A percentile compares a stretch with the other conserved stretches of the same genome.
Conservation (phyloP, 1,284 basidiomycete genomes). For the Melampsora larici-populina region DNA sequence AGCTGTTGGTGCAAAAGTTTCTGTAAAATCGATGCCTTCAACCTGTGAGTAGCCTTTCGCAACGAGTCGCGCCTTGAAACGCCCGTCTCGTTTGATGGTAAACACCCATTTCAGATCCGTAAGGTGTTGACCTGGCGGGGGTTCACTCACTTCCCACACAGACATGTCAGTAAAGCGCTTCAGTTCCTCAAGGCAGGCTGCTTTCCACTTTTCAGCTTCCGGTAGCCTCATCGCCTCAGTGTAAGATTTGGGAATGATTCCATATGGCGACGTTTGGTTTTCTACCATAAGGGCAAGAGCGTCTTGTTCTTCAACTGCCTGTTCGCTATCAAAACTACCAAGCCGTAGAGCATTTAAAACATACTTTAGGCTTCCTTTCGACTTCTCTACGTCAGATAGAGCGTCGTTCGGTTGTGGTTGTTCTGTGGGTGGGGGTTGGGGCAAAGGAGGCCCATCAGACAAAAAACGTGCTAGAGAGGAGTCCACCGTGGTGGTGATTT, state of each 20-base stretch:
- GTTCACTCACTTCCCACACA: too few species aligned
- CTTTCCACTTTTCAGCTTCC: background rate
- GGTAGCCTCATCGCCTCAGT: conserved; percentile 9
- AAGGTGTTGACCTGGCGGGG: too few species aligned
- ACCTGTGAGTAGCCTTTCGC: conserved; percentile 11
- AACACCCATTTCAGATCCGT: too few species aligned
- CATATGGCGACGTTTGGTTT: background rate
- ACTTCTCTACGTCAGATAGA: too few species aligned
- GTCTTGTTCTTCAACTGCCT: background rate
- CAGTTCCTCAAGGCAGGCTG: conserved; percentile 5
- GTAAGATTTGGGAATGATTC: background rate
- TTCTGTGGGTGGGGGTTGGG: too few species aligned
- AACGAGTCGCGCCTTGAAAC: conserved; percentile 4
- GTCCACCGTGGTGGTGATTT: too few species aligned
- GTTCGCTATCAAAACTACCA: background rate
- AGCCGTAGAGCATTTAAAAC: background rate
- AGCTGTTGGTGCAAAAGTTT: conserved; percentile 26
- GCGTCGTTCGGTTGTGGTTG: too few species aligned
- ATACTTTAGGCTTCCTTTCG: too few species aligned
- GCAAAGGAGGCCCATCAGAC: too few species aligned
- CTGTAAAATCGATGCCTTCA: background rate
- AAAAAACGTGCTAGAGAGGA: too few species aligned
- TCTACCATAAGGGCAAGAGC: background rate
- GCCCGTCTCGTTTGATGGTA: too few species aligned
- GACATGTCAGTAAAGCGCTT: background rate